Percentiles rank a stretch among this genome's conserved stretches.
phyloP scores from a whole-genome alignment of 768 basidiomycete genomes.

The Lyophyllum decastes region DNA sequence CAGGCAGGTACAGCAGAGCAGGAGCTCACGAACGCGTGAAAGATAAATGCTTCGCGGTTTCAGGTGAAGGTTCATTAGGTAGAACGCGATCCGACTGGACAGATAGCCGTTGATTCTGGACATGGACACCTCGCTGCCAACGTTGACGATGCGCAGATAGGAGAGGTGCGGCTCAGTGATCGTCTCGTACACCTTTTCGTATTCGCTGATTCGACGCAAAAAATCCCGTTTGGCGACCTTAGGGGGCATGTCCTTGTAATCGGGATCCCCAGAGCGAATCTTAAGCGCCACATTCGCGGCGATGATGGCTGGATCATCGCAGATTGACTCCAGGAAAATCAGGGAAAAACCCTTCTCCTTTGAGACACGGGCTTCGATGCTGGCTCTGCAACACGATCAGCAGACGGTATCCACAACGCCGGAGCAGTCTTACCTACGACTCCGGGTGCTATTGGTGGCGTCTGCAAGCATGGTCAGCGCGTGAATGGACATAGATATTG shows the following conservation, averaged over 20 bases:
- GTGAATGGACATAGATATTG: background rate
- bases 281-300: slow-evolving; percentile 97
- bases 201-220: slow-evolving; percentile 84
- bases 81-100: slow-evolving; percentile 96
- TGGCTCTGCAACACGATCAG: slow-evolving; percentile 50
- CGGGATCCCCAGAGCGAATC: slow-evolving; percentile 94
- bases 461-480: slow-evolving; percentile 46
- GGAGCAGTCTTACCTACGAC: slow-evolving; percentile 55
- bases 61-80: slow-evolving; percentile 96
- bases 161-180: slow-evolving; percentile 89
- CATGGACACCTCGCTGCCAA: slow-evolving; percentile 87
- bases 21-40: slow-evolving; percentile 69
- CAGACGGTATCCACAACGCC: background rate
- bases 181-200: slow-evolving; percentile 95
- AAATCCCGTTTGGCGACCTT: slow-evolving; percentile 92
- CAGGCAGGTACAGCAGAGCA: background rate
- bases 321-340: slow-evolving; percentile 94
- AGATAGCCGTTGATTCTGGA: slow-evolving; percentile 92
- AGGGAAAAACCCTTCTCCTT: slow-evolving; percentile 85
- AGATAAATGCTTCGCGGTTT: slow-evolving; percentile 97
- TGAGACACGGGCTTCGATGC: slow-evolving; percentile 81
- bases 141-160: slow-evolving; percentile 90
- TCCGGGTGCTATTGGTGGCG: slow-evolving; percentile 90
- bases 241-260: slow-evolving; percentile 87
- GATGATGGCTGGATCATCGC: slow-evolving; percentile 92